Conservation (phyloP, 2,329 filamentous ascomycete genomes). For the Pseudocercospora crystallina region DNA sequence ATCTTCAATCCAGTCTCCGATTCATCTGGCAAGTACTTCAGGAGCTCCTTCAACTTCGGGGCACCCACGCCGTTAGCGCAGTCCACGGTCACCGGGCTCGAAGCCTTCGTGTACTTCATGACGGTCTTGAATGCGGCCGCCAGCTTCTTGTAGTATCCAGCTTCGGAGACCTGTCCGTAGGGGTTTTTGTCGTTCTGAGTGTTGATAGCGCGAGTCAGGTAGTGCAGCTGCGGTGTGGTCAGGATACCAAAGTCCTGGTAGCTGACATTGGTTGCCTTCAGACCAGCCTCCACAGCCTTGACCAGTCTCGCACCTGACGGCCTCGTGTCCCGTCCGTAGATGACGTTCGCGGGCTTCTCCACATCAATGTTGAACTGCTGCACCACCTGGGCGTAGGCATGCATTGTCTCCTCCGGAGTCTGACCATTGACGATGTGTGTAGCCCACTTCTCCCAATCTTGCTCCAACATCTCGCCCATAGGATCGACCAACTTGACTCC, state of each 20-base stretch:
- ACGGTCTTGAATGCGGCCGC: slow-evolving; percentile 79
- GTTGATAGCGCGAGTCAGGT: slow-evolving; percentile 91
- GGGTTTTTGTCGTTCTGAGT: slow-evolving; percentile 82
- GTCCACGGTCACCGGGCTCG: slow-evolving; percentile 78
- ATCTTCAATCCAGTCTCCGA: slow-evolving; percentile 68
- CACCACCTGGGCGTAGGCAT: slow-evolving; percentile 74
- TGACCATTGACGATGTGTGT: slow-evolving; percentile 85
- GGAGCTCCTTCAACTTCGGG: slow-evolving; percentile 80
- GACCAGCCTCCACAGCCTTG: slow-evolving; percentile 72
- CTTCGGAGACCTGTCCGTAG: slow-evolving; percentile 85
- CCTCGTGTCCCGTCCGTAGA: slow-evolving; percentile 89
- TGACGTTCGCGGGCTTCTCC: slow-evolving; percentile 68
- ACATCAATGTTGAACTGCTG: slow-evolving; percentile 74
- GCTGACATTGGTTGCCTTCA: slow-evolving; percentile 72
- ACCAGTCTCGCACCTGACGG: slow-evolving; percentile 86
- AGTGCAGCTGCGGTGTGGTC: slow-evolving; percentile 97
- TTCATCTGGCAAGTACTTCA: slow-evolving; percentile 74
- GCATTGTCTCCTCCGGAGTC: slow-evolving; percentile 70
- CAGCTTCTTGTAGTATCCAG: slow-evolving; percentile 94
- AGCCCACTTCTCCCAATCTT: slow-evolving; percentile 86
- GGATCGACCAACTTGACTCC: slow-evolving; percentile 96
- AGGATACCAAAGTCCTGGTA: slow-evolving; percentile 84
- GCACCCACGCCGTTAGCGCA: slow-evolving; percentile 97
- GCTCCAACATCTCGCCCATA: slow-evolving; percentile 95
- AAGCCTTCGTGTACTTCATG: slow-evolving; percentile 72